Evolutionary conservation across 2,329 filamentous ascomycete species (phyloP).

Genomic region (Colletotrichum agaves): DNA sequence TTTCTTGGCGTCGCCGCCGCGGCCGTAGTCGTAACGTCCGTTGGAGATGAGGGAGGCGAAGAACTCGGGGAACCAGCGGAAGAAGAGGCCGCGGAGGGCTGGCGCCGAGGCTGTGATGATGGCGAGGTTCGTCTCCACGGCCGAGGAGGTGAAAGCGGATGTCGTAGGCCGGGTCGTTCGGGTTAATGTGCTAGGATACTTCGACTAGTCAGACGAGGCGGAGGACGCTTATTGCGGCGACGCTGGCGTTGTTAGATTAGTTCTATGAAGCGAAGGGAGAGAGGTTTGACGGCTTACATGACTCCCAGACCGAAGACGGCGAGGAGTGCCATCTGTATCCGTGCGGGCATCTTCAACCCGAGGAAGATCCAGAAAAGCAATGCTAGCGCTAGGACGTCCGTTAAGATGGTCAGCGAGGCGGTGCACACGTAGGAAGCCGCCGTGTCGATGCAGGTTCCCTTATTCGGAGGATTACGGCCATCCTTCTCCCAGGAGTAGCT

Average conservation of each 20-base stretch:
- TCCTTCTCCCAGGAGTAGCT: constrained; percentile 47
- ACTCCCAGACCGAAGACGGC: constrained; percentile 47
- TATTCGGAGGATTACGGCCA: constrained; percentile 27
- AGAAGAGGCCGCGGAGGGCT: constrained; percentile 51
- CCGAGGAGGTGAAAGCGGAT: constrained; percentile 46
- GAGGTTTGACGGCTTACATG: constrained; percentile 37
- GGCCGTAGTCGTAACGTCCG: constrained; percentile 11
- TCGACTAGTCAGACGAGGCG: constrained; percentile 32
- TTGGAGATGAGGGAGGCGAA: constrained; percentile 40
- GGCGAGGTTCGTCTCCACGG: constrained; percentile 51
- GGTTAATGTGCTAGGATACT: constrained; percentile 26
- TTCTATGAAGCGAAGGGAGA: not conserved
- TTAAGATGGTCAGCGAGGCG: constrained; percentile 52
- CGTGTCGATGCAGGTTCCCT: constrained; percentile 32
- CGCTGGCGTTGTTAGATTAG: constrained; percentile 2
- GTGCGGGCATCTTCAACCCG: constrained; percentile 46
- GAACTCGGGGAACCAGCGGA: constrained; percentile 42
- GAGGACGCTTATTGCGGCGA: constrained; percentile 31
- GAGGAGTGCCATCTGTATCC: constrained; percentile 48
- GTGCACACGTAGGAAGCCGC: constrained; percentile 46
- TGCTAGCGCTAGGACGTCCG: constrained; percentile 52
- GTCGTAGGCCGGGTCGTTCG: constrained; percentile 43
- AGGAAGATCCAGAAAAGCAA: constrained; percentile 50
- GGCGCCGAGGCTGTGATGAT: constrained; percentile 52
- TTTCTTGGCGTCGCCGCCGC: constrained; percentile 19